These are phyloP conservation scores for Ophiostoma angusticollis DNA, from an alignment of 2,329 filamentous ascomycete genomes.

Conservation along the genomic window DNA sequence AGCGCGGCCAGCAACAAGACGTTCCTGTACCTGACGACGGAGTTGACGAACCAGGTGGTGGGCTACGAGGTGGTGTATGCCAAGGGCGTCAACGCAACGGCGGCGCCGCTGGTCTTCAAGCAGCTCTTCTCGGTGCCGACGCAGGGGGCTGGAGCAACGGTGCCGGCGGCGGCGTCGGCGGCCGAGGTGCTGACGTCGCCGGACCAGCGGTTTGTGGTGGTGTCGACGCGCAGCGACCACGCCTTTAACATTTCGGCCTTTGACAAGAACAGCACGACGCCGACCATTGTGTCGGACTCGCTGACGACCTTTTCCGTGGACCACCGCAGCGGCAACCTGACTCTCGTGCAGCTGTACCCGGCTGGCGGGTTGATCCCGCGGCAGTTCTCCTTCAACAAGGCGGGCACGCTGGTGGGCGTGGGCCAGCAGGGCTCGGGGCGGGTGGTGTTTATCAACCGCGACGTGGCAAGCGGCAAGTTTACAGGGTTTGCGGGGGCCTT, in stretches of 20 bases:
- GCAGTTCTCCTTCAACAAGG: slow-evolving; percentile 53
- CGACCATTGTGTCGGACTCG: slow-evolving; percentile 43
- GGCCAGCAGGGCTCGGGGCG: slow-evolving; percentile 48
- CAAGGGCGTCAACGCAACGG: slow-evolving; percentile 23
- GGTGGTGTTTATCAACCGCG: slow-evolving; percentile 48
- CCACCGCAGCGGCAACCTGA: slow-evolving; percentile 38
- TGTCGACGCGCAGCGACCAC: slow-evolving; percentile 54
- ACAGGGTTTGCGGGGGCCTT: slow-evolving; percentile 30
- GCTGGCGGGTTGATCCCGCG: slow-evolving; percentile 53
- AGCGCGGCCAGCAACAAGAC: slow-evolving; percentile 28
- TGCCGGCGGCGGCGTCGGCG: slow-evolving; percentile 31
- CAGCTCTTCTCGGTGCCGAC: slow-evolving; percentile 35
- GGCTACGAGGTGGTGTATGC: slow-evolving; percentile 47
- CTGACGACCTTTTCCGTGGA: slow-evolving; percentile 50
- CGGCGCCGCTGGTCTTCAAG: slow-evolving; percentile 30
- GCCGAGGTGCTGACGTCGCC: slow-evolving; percentile 47
- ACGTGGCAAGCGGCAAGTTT: slow-evolving; percentile 46
- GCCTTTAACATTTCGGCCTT: slow-evolving; percentile 36
- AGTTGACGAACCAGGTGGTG: slow-evolving; percentile 44
- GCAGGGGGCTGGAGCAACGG: slow-evolving; percentile 30
- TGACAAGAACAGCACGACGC: slow-evolving; percentile 28
- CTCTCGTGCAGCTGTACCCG: slow-evolving; percentile 43
- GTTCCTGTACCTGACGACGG: slow-evolving; percentile 48
- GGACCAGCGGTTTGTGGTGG: slow-evolving; percentile 48
- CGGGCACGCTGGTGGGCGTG: slow-evolving; percentile 51